phyloP scores from a whole-genome alignment of 805 yeast genomes.

The Candida tammaniensis region DNA sequence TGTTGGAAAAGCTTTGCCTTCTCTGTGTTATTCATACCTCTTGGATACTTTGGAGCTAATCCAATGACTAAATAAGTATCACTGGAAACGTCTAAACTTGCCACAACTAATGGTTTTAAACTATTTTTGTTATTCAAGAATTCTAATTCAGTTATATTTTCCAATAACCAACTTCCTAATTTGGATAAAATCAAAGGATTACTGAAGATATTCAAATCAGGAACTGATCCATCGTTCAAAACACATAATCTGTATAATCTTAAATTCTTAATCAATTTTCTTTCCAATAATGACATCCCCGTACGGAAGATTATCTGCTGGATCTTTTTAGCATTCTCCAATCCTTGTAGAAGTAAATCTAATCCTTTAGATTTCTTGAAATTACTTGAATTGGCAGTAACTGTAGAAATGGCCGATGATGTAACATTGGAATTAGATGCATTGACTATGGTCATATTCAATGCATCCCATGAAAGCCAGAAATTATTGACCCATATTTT shows the following conservation, averaged over 20 bases:
- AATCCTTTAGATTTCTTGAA: slow-evolving; percentile 40
- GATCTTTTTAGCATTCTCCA: slow-evolving; percentile 77
- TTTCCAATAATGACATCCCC: slow-evolving; percentile 86
- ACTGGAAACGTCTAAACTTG: slow-evolving; percentile 69
- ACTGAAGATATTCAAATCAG: slow-evolving; percentile 70
- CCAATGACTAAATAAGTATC: slow-evolving; percentile 88
- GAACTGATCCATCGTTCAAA: slow-evolving; percentile 72
- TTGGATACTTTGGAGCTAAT: slow-evolving; percentile 75
- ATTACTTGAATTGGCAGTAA: slow-evolving; percentile 9
- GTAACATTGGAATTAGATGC: slow-evolving; percentile 8
- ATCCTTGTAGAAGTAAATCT: slow-evolving; percentile 62
- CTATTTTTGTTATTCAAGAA: slow-evolving; percentile 35
- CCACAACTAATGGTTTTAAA: slow-evolving; percentile 79
- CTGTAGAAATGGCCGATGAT: slow-evolving; percentile 6
- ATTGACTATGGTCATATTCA: slow-evolving; percentile 27
- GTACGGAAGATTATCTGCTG: slow-evolving; percentile 84
- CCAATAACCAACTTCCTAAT: slow-evolving; percentile 87
- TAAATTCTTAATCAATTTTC: slow-evolving; percentile 73
- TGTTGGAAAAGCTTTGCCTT: slow-evolving; percentile 30
- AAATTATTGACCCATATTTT: slow-evolving; percentile 72
- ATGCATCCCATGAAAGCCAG: slow-evolving; percentile 60
- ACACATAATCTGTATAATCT: slow-evolving; percentile 83
- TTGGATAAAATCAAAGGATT: slow-evolving; percentile 85
- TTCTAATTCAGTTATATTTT: slow-evolving; percentile 81
- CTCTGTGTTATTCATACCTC: slow-evolving; percentile 36